Evolutionary conservation across 192 early-diverging fungal species (phyloP).

Genomic region (Gigaspora rosea): DNA sequence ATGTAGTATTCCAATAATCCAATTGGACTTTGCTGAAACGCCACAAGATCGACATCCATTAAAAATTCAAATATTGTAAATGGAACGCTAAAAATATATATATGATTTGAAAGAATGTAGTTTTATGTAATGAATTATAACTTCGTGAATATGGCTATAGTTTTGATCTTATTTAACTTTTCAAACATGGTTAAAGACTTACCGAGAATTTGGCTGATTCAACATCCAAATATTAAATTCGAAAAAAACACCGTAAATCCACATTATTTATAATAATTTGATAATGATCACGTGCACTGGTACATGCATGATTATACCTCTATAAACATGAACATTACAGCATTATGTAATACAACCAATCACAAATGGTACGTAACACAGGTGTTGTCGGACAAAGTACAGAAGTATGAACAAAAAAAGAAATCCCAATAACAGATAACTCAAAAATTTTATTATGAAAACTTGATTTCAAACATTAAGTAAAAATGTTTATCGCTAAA

Average conservation of each 20-base stretch:
- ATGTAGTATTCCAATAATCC: not conserved
- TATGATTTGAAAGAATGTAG: not conserved
- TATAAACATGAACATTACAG: too few relatives aligned
- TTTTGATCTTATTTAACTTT: too few relatives aligned
- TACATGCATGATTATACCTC: not conserved
- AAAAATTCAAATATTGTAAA: not conserved
- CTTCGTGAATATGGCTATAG: not conserved
- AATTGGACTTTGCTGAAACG: not conserved
- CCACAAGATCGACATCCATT: not conserved
- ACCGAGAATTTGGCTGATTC: not conserved
- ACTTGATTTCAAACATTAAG: too few relatives aligned
- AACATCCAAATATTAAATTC: not conserved
- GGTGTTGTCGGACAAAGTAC: too few relatives aligned
- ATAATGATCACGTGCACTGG: not conserved
- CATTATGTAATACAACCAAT: too few relatives aligned
- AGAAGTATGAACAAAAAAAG: too few relatives aligned
- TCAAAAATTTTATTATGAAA: too few relatives aligned
- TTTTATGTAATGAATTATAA: not conserved
- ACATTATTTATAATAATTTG: constrained; percentile 1
- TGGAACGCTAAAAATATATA: not conserved
- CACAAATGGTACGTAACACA: too few relatives aligned
- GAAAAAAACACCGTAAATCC: not conserved
- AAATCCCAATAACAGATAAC: too few relatives aligned
- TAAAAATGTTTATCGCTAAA: too few relatives aligned
- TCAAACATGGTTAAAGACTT: not conserved